Evolutionary conservation across 805 yeast species (phyloP).

Genomic region (Pachysolen tannophilus): DNA sequence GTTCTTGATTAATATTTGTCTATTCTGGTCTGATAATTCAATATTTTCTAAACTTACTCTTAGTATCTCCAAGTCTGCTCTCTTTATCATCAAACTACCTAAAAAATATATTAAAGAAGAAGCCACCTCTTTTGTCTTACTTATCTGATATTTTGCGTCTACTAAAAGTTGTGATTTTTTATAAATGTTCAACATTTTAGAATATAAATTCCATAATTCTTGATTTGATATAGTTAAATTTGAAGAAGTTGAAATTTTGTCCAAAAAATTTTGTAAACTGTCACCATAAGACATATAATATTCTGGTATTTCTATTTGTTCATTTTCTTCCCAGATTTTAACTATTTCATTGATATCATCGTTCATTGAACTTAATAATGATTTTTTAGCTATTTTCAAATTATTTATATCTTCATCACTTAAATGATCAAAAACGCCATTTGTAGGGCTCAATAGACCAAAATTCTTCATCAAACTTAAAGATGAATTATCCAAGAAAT

Average conservation of each 20-base stretch:
- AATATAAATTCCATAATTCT: constrained; percentile 31
- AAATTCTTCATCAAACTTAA: constrained; percentile 10
- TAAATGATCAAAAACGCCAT: constrained; percentile 21
- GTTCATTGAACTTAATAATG: constrained; percentile 20
- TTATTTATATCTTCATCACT: constrained; percentile 23
- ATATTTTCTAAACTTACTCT: constrained; percentile 28
- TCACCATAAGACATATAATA: constrained; percentile 34
- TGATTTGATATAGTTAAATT: constrained; percentile 12
- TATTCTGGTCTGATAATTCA: constrained; percentile 24
- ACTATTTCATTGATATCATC: constrained; percentile 20
- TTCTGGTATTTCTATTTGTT: constrained; percentile 25
- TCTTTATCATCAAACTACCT: constrained; percentile 35
- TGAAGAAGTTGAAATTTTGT: constrained; percentile 17
- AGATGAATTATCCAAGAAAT: constrained; percentile 12
- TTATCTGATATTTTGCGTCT: constrained; percentile 14
- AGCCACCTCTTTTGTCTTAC: constrained; percentile 12
- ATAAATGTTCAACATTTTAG: constrained; percentile 27
- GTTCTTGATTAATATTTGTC: constrained; percentile 27
- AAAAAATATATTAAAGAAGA: constrained; percentile 24
- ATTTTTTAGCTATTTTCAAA: constrained; percentile 22
- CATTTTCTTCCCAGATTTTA: constrained; percentile 25
- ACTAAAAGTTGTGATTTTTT: constrained; percentile 32
- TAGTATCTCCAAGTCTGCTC: constrained; percentile 46
- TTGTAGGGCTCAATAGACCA: constrained; percentile 10
- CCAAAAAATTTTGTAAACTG: constrained; percentile 34